Base-by-base conservation (phyloP, 2,329 filamentous ascomycete species). In the Penicillium sp. region DNA sequence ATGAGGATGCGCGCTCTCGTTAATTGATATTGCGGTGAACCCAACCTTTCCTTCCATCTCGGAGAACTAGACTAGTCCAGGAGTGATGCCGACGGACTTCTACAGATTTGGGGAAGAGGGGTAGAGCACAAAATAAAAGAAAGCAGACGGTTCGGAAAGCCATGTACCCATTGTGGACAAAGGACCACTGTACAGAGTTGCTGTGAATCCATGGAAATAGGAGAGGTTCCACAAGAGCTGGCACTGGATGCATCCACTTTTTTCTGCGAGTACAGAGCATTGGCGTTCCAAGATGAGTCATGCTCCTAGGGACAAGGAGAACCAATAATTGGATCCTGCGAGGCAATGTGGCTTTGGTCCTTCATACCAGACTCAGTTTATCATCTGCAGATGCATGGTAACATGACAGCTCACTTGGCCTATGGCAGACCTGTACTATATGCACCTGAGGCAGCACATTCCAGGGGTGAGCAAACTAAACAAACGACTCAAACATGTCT, bases 201-300 rank as follows among this genome's bases (percentile, higher is more conserved):
- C 37, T 47, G 27, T 25, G 41, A 42, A 49, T 56, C 41, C 52
- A 53, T 52, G 55, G 55, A 45, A 60, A 62, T 59, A 61, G 58
- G 56, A 49, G 53, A 51, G 56, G 58, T 46, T 60, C 62, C 62
- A 64, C 62, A 62, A 45, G 56, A 64, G 62, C 61, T 64, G 54
- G 54, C 46, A n/a, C 46, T 37, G 20, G 33, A 35, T 9, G 22
- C 43, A 57, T 52, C 56, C 56, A 59, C 52, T 51, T 55, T 51
- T 54, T 51, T 55, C 22, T 47, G 18, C 15, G 31, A 23, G n/a
- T n/a, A n/a, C n/a, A 2, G 25, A 18, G 29, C 7, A 27, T 18
- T 31, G 22, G 15, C 6, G 14, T 40, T 37, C n/a, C 27, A 20
- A 31, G 26, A 22, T 46, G 18, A 49, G 15, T 40, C n/a, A 20